phyloP scores from a whole-genome alignment of 805 yeast species.

The Lachancea meyersii region DNA sequence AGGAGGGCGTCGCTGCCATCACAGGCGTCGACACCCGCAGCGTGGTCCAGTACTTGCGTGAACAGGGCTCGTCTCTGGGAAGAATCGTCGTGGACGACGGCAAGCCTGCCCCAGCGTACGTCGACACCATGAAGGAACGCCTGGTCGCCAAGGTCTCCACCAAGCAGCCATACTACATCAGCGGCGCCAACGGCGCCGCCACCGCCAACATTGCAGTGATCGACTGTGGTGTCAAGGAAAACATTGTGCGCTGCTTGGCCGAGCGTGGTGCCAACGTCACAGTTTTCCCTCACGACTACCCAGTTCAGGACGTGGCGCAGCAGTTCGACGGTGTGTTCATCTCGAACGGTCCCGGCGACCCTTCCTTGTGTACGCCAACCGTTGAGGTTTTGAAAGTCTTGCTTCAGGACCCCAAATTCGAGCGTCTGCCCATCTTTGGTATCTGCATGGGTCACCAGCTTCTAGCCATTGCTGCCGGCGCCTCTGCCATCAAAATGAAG shows the following conservation, averaged over 20 bases:
- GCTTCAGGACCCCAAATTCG: slow-evolving; percentile 47
- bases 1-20: slow-evolving; percentile 93
- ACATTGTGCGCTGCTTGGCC: slow-evolving; percentile 88
- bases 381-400: slow-evolving; percentile 66
- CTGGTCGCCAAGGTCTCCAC: slow-evolving; percentile 92
- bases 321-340: slow-evolving; percentile 93
- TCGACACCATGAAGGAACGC: slow-evolving; percentile 84
- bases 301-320: slow-evolving; percentile 82
- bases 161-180: slow-evolving; percentile 86
- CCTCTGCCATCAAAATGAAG: slow-evolving; percentile 83
- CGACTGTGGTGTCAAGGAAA: slow-evolving; percentile 98
- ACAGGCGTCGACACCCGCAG: slow-evolving; percentile 97
- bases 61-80: slow-evolving; percentile 91
- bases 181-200: slow-evolving; percentile 45
- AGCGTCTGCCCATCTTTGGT: slow-evolving; percentile 86
- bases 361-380: slow-evolving; percentile 80
- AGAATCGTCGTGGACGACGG: slow-evolving; percentile 65
- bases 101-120: slow-evolving; percentile 45
- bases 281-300: slow-evolving; percentile 93
- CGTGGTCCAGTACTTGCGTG: slow-evolving; percentile 86
- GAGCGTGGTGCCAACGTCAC: slow-evolving; percentile 94
- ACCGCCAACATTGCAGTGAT: slow-evolving; percentile 78
- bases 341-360: slow-evolving; percentile 97
- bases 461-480: slow-evolving; percentile 91
- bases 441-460: slow-evolving; percentile 97